These are phyloP conservation scores for Monilinia fructigena DNA, from an alignment of 2,329 filamentous ascomycete species.

Conservation along the genomic window DNA sequence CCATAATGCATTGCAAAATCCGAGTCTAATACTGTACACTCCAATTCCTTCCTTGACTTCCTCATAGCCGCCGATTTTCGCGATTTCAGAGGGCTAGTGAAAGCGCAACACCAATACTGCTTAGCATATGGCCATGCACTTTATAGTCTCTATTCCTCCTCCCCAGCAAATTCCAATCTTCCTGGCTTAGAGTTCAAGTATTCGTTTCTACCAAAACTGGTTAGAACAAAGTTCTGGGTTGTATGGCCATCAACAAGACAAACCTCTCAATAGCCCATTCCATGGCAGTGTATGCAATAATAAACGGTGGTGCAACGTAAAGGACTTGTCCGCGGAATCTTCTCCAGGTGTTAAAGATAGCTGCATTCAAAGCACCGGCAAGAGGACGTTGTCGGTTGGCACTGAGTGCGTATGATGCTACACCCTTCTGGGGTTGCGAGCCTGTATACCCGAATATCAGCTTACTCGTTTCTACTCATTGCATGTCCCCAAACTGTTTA, in stretches of 20 bases:
- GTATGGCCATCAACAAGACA: slow-evolving; percentile 39
- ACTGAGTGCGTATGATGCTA: slow-evolving; percentile 71
- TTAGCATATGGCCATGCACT: slow-evolving; percentile 28
- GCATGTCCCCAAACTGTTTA: background rate
- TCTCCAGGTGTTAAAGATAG: slow-evolving; percentile 94
- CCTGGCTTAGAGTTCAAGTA: slow-evolving; percentile 79
- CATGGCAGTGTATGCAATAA: slow-evolving; percentile 78
- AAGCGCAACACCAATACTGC: slow-evolving; percentile 34
- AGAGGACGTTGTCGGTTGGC: slow-evolving; percentile 87
- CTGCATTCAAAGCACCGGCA: slow-evolving; percentile 72
- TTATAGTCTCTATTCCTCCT: slow-evolving; percentile 40
- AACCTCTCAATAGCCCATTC: slow-evolving; percentile 91
- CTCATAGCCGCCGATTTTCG: slow-evolving; percentile 25
- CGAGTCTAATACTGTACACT: slow-evolving; percentile 38
- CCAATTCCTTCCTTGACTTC: slow-evolving; percentile 24
- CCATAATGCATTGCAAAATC: slow-evolving; percentile 31
- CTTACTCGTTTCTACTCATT: background rate
- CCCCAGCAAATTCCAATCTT: slow-evolving; percentile 52
- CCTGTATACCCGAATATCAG: slow-evolving; percentile 45
- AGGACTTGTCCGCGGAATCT: slow-evolving; percentile 83
- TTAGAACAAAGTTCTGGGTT: slow-evolving; percentile 2
- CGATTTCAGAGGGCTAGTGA: slow-evolving; percentile 28
- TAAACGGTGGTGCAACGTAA: slow-evolving; percentile 78
- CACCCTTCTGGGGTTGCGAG: slow-evolving; percentile 60
- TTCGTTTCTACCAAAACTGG: slow-evolving; percentile 59